These are phyloP conservation scores for Syncephalastrum contaminatum DNA, from an alignment of 371 early-diverging fungal genomes.

Conservation along the genomic window DNA sequence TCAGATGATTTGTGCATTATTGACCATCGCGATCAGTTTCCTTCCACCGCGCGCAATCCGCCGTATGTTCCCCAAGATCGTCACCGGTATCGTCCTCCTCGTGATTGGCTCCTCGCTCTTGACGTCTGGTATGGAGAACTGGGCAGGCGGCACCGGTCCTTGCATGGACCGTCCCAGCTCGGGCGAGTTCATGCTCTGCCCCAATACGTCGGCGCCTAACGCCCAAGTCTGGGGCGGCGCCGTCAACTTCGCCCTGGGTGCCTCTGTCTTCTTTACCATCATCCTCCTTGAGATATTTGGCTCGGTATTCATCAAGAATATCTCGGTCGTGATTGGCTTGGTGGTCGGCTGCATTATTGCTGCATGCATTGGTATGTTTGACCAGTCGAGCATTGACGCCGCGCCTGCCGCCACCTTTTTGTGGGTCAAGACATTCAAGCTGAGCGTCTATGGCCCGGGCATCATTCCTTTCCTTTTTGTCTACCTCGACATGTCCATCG, in stretches of 20 bases:
- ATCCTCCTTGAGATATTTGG: conserved; percentile 57
- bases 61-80: conserved; percentile 53
- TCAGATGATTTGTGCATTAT: conserved; percentile 43
- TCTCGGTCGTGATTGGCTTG: conserved; percentile 57
- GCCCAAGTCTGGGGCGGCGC: conserved; percentile 53
- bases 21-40: conserved; percentile 47
- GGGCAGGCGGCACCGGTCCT: conserved; percentile 53
- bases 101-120: conserved; percentile 53
- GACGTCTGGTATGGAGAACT: conserved; percentile 43
- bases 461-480: conserved; percentile 58
- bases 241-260: conserved; percentile 54
- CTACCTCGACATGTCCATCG: conserved; percentile 50
- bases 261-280: conserved; percentile 54
- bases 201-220: conserved; percentile 46
- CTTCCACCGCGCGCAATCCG: conserved; percentile 50
- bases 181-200: conserved; percentile 33
- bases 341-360: conserved; percentile 57
- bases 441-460: conserved; percentile 54
- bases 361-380: conserved; percentile 55
- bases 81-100: conserved; percentile 49
- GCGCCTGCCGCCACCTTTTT: conserved; percentile 59
- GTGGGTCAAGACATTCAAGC: conserved; percentile 56
- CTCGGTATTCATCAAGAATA: conserved; percentile 58
- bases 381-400: conserved; percentile 31
- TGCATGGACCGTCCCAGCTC: conserved; percentile 36